Base-by-base conservation (phyloP, 2,329 filamentous ascomycete species). In the Fusarium veterinarium region DNA sequence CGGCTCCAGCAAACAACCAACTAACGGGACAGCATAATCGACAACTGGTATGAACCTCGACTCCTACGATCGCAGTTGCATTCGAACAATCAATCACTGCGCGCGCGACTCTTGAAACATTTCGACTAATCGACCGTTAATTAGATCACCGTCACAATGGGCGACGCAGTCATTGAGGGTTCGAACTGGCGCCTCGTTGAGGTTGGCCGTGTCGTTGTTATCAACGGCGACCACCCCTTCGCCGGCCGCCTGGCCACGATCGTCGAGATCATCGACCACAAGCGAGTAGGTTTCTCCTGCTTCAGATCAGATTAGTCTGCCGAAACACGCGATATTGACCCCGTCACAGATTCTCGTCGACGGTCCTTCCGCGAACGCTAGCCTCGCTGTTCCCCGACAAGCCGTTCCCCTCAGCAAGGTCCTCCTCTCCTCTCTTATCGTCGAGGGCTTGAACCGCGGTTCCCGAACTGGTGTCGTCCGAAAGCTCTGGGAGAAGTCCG, bases 221-320 rank as follows among this genome's bases (percentile, higher is more conserved):
- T 98, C 88, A 92, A 94, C 86, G 86, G 85, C 81, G 87, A 90
- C 83, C 93, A 95, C 83, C 91, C 92, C 80, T 93, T 87, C 88
- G 88, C 89, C 79, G 95, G 95, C 88, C 93, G 93, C 85, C 91
- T 98, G 81, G 97, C 95, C 82, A 89, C 92, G 81, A 95, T 99
- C 83, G 95, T 97, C 87, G 95, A 99, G 92, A 98, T 99, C 87
- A 96, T 99, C 88, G 96, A 99, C 89, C 95, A 99, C 93, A 98
- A 97, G 91, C 95, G 96, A 88, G 96, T 99, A 97, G 84, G 96
- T 94, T 83, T 56, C 64, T 53, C 53, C 53, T 57, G 64, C 59
- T 56, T 58, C 57, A 55, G 53, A 58, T 49, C 41, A 57, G 58
- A 35, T 45, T 25, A 48, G 30, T 58, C 59, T 67, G 61, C 41